Evolutionary conservation across 306 rosid genomes (phyloP), one percentile per base, ranked within the genome.

Genomic region (Cucumis hystrix): DNA sequence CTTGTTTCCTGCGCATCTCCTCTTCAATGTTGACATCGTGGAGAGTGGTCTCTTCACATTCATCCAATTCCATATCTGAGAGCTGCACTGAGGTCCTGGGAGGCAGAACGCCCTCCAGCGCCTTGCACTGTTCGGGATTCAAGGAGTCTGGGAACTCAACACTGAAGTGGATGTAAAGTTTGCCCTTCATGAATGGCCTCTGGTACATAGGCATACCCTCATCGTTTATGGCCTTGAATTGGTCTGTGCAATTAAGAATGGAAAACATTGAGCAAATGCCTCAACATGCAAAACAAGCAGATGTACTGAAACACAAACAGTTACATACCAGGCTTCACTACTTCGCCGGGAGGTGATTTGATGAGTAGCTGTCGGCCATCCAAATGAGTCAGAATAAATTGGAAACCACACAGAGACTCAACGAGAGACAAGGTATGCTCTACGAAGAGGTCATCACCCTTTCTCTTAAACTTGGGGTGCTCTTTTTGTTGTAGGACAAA

Each of bases 151-250:
- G 97, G 84, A 94, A 94, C 10, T 94, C 98, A 61, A 92, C 97
- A 0, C 88, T 85, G 79, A 94, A 94, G 83, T 91, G 98, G 20
- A 92, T 89, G 80, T 94, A 94, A 16, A 92, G 86, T 74, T 89
- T 94, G 2, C 98, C 98, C 85, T 89, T 94, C 95, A 94, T 94
- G 71, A 94, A 94, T 65, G 97, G 86, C 83, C 96, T 92, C 89
- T 90, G 96, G 83, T 91, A 92, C 83, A 92, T 79, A 4, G 98
- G 95, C 98, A 94, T 94, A 21, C 98, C 98, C 84, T 94, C 98
- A 21, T 94, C 98, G 45, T 94, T 92, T 43, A 92, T 87, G 20
- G 91, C 96, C 89, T 94, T 94, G 89, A 78, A 94, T 78, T 81
- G 85, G 18, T 86, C 89, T 86, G 81, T 51, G 13, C 45, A 47